phyloP scores from a whole-genome alignment of 2,329 filamentous ascomycete species.

The Pseudopithomyces maydicus region DNA sequence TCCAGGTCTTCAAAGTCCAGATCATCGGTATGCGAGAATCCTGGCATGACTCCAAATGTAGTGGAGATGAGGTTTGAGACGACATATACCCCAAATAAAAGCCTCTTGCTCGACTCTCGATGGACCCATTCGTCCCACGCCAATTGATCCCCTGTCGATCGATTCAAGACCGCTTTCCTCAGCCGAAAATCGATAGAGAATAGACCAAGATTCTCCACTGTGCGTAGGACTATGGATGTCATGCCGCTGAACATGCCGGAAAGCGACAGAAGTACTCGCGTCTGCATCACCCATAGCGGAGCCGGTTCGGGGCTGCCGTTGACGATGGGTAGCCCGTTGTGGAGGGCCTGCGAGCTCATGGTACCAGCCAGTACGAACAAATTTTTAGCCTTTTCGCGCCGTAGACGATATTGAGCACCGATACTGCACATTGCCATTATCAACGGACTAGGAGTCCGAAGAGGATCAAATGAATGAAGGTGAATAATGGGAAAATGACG shows the following conservation, averaged over 20 bases:
- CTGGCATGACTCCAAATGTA: conserved; percentile 38
- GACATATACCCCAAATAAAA: conserved; percentile 40
- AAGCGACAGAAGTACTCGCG: conserved; percentile 32
- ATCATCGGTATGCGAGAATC: conserved; percentile 39
- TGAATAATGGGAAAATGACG: conserved; percentile 42
- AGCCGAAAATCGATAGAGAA: conserved; percentile 24
- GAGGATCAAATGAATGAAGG: conserved; percentile 34
- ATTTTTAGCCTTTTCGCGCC: conserved; percentile 34
- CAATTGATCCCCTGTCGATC: conserved; percentile 8
- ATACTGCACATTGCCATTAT: conserved; percentile 44
- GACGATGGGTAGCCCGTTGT: conserved; percentile 10
- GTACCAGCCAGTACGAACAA: conserved; percentile 23
- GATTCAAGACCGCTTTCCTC: conserved; percentile 21
- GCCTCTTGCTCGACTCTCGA: conserved; percentile 36
- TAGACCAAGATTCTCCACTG: conserved; percentile 20
- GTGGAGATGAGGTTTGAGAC: conserved; percentile 39
- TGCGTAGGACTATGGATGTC: conserved; percentile 15
- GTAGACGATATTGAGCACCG: conserved; percentile 40
- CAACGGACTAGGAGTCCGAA: conserved; percentile 31
- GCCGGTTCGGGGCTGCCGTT: conserved; percentile 11
- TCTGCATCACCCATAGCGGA: conserved; percentile 38
- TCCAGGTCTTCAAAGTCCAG: conserved; percentile 41
- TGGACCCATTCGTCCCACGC: conserved; percentile 36
- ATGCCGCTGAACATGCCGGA: conserved; percentile 36
- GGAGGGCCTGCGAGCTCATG: conserved; percentile 16